Conservation (phyloP, 148 eudicot genomes). For the Diospyros lotus region DNA sequence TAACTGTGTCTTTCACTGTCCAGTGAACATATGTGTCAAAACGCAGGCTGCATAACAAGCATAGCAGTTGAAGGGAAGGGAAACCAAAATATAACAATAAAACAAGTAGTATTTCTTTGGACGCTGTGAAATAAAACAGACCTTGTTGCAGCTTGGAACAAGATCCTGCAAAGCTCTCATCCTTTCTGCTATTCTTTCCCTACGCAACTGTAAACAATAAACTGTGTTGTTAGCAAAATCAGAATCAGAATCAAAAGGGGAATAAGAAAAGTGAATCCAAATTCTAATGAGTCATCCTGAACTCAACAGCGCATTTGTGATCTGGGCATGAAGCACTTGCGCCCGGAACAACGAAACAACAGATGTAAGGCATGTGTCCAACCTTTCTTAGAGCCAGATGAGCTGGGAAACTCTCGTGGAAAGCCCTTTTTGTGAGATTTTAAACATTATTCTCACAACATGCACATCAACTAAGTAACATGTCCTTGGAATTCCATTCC, state of each 20-base stretch:
- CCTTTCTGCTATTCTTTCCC: constrained; percentile 59
- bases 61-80: background rate
- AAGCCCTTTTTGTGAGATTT: background rate
- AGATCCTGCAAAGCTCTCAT: constrained; percentile 62
- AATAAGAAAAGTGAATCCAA: too few relatives aligned
- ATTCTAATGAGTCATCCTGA: too few relatives aligned
- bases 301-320: too few relatives aligned
- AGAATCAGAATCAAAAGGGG: background rate
- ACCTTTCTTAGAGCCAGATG: too few relatives aligned
- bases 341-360: too few relatives aligned
- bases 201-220: constrained; percentile 36
- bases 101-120: background rate
- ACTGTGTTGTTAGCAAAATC: background rate
- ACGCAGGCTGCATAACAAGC: background rate
- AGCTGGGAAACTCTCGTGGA: too few relatives aligned
- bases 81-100: background rate
- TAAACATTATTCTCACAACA: background rate
- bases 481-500: background rate
- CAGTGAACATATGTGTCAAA: constrained; percentile 6
- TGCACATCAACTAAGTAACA: background rate
- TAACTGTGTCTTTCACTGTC: constrained; percentile 1
- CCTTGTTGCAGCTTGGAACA: constrained; percentile 60
- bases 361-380: too few relatives aligned
- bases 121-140: background rate
- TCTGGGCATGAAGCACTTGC: too few relatives aligned